Evolutionary conservation across 257 asterid genomes (phyloP).

Genomic region (Paulownia fortunei): DNA sequence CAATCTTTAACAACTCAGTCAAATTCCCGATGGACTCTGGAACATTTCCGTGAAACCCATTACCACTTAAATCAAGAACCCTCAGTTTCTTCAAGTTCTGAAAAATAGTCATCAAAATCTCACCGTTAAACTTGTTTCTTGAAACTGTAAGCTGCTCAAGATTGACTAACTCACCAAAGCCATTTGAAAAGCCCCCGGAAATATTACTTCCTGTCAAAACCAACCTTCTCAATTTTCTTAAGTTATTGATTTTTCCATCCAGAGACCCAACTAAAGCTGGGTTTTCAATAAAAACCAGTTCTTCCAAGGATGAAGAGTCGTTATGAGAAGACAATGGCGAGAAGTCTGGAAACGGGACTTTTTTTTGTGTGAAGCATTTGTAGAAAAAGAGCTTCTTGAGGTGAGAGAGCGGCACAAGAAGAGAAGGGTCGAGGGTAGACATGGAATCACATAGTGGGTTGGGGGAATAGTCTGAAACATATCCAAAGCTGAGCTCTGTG

Average conservation of each 20-base stretch:
- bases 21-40: constrained; percentile 61
- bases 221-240: constrained; percentile 54
- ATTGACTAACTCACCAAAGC: constrained; percentile 39
- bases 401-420: constrained; percentile 52
- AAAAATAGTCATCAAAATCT: constrained; percentile 36
- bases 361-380: constrained; percentile 58
- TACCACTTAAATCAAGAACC: constrained; percentile 74
- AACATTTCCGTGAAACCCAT: constrained; percentile 49
- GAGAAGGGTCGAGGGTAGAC: constrained; percentile 54
- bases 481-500: constrained; percentile 80
- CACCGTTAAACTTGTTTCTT: constrained; percentile 61
- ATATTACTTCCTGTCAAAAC: constrained; percentile 60
- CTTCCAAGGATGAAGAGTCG: constrained; percentile 45
- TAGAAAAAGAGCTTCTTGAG: constrained; percentile 74
- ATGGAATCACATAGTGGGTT: constrained; percentile 72
- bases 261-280: constrained; percentile 60
- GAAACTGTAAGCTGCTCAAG: constrained; percentile 78
- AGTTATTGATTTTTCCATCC: constrained; percentile 41
- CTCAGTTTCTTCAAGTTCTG: constrained; percentile 52
- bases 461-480: constrained; percentile 78
- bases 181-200: constrained; percentile 51
- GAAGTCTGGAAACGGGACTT: constrained; percentile 58
- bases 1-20: constrained; percentile 62
- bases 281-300: constrained; percentile 69
- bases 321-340: constrained; percentile 32